phyloP scores from a whole-genome alignment of 2,329 filamentous ascomycete species.

The Colletotrichum kahawae region DNA sequence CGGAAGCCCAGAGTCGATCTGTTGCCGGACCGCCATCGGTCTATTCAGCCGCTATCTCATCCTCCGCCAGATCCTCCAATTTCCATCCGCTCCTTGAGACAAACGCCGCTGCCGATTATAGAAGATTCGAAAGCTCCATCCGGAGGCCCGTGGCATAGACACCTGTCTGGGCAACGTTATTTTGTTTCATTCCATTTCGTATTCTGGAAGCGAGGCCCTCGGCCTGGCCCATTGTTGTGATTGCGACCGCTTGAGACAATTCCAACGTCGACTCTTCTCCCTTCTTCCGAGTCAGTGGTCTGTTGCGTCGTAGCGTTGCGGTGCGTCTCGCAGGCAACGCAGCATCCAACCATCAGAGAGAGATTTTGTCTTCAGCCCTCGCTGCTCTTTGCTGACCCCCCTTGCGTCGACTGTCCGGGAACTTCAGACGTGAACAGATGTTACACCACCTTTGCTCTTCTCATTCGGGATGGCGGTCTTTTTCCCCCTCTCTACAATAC shows the following conservation, averaged over 20 bases:
- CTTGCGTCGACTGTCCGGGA: not conserved
- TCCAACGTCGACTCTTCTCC: not conserved
- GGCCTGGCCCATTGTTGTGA: not conserved
- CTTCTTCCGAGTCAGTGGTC: not conserved
- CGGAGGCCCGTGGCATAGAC: not conserved
- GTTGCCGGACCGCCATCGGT: conserved; percentile 2
- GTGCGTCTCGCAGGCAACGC: not conserved
- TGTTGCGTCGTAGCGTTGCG: conserved; percentile 4
- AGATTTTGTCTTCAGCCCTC: not conserved
- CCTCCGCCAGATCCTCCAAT: conserved; percentile 18
- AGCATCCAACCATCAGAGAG: not conserved
- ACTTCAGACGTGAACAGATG: not conserved
- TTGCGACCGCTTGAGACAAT: conserved; percentile 7
- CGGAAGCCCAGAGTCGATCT: conserved; percentile 1
- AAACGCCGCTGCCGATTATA: conserved; percentile 1
- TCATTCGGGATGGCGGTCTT: not conserved
- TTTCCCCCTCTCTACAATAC: not conserved
- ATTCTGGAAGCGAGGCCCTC: conserved; percentile 15
- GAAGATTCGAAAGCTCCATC: not conserved
- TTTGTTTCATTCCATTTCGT: conserved; percentile 15
- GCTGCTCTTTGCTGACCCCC: not conserved
- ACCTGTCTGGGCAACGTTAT: conserved; percentile 4
- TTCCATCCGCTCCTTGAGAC: conserved; percentile 13
- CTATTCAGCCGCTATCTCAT: not conserved
- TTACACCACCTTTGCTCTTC: not conserved